Conservation (phyloP, 2,329 filamentous ascomycete species). For the Escovopsis sp. region DNA sequence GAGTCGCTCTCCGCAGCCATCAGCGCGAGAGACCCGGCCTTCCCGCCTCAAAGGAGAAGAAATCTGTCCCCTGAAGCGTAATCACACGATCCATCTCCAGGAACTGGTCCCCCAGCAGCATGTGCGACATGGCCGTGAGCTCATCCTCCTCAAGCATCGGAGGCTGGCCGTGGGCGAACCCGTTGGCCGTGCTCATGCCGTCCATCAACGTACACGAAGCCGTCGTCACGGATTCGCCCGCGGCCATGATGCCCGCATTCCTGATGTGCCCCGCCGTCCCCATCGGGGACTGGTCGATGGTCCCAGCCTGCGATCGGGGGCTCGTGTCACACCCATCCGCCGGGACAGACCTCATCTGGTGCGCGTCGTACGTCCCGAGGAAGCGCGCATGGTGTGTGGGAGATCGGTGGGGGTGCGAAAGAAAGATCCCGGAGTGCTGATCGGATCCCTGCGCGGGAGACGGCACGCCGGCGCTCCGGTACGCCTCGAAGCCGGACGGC, state of each 20-base stretch:
- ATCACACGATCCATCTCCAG: constrained; percentile 3
- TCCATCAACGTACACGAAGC: background rate
- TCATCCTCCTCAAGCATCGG: constrained; percentile 1
- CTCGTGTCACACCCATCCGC: background rate
- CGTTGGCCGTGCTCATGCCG: background rate
- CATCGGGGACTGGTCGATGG: background rate
- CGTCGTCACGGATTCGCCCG: no score
- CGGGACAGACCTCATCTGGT: background rate
- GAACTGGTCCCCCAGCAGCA: constrained; percentile 2
- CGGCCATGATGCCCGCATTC: background rate
- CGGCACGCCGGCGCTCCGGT: background rate
- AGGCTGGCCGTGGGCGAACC: background rate
- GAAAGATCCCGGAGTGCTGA: background rate
- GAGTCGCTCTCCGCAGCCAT: background rate
- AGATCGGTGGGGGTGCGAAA: background rate
- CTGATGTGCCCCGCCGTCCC: background rate
- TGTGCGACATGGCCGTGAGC: constrained; percentile 2
- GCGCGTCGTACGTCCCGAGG: background rate
- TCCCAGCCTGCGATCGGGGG: background rate
- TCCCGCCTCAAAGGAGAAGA: constrained; percentile 1
- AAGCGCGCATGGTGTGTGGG: background rate
- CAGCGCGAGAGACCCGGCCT: background rate
- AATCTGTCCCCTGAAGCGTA: constrained; percentile 1
- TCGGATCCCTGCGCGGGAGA: constrained; percentile 1
- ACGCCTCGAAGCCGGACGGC: constrained; percentile 1